Evolutionary conservation across 192 early-diverging fungal species (phyloP), one percentile per base, ranked within the genome.

Genomic region (Podila horticola): DNA sequence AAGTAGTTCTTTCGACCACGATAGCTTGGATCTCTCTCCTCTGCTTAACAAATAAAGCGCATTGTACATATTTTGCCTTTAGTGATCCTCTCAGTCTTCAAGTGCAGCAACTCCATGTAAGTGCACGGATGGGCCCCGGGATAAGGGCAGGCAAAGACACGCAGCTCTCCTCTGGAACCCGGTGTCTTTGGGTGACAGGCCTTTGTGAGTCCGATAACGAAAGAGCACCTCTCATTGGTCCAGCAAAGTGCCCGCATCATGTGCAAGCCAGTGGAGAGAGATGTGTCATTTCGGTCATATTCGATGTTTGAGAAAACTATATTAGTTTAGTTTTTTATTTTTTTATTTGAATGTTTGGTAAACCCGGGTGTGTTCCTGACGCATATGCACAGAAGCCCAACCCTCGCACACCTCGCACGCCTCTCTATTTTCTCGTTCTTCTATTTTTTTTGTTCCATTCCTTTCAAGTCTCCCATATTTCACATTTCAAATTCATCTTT

Each of bases 391-490:
- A n/a, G n/a, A n/a, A n/a, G n/a, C n/a, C n/a, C 36, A 9, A 11
- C 5, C 8, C 19, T n/a, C 34, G 34, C 34, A 62, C 64, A 15
- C 26, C 50, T 48, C 48, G n/a, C 57, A 3, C 31, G 13, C 31
- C 36, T 45, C 17, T 48, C 31, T 63, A n/a, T 28, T 52, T 62
- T 3, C 34, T n/a, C 10, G 8, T 30, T 30, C 34, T 26, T 45
- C 11, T 61, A 15, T 33, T 31, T 33, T 61, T 12, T 61, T 55
- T n/a, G 17, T 57, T 33, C 20, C 22, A n/a, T n/a, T 41, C 11
- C 31, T 63, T 45, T 70, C 67, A 69, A 17, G 22, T 22, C 19
- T 48, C 48, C 58, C n/a, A 55, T 55, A 19, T 19, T 59, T 58
- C 36, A 24, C 41, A 19, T 12, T 34, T 34, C 34, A 11, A 7